Conservation (phyloP, 192 early-diverging fungal genomes). For the Piromyces sp. region DNA sequence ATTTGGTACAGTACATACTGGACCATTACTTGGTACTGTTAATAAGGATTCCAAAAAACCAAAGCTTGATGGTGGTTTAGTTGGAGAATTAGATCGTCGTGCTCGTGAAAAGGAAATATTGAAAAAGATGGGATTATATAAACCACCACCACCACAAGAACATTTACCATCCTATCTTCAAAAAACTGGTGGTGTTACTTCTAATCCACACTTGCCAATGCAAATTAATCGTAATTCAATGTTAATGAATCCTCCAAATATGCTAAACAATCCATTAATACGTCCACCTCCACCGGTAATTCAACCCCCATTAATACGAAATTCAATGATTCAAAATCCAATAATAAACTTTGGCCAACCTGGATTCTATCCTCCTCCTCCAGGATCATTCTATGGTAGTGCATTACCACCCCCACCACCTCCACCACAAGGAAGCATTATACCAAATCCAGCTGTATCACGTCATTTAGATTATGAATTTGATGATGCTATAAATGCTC, state of each 20-base stretch:
- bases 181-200: neutral
- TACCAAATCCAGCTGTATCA: neutral
- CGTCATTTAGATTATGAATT: neutral
- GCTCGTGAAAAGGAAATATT: slow-evolving; percentile 20
- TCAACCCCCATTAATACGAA: neutral
- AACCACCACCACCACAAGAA: neutral
- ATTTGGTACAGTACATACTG: neutral
- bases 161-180: neutral
- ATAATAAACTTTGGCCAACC: neutral
- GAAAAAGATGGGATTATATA: slow-evolving; percentile 8
- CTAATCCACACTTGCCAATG: neutral
- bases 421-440: neutral
- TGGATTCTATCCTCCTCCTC: neutral
- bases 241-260: neutral
- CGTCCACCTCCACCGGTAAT: neutral
- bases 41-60: slow-evolving; percentile 9
- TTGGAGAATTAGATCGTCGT: slow-evolving; percentile 17
- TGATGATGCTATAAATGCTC: neutral
- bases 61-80: slow-evolving; percentile 13
- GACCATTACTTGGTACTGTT: slow-evolving; percentile 18
- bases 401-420: neutral
- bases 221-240: neutral
- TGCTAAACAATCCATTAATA: neutral
- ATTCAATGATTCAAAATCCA: neutral
- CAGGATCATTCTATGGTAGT: neutral